Evolutionary conservation across 371 early-diverging fungal genomes (phyloP).

Genomic region (Apophysomyces elegans): DNA sequence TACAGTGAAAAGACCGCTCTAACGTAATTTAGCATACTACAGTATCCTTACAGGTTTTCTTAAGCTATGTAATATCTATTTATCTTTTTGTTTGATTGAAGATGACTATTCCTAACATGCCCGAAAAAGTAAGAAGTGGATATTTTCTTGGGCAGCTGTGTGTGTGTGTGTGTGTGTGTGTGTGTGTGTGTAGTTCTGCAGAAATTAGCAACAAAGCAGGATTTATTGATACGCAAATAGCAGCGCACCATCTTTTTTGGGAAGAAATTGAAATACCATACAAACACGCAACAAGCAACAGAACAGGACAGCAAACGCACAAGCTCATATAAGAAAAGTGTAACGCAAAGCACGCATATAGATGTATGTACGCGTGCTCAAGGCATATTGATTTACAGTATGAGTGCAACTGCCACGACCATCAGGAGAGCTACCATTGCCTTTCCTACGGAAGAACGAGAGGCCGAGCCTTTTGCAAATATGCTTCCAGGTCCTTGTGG

Average conservation of each 20-base stretch:
- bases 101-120: no score
- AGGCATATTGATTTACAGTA: not conserved
- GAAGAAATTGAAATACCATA: slow-evolving; percentile 1
- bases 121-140: no score
- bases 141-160: not conserved
- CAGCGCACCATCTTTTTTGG: not conserved
- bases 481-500: slow-evolving; percentile 34
- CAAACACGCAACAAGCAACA: not conserved
- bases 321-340: no score
- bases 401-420: not conserved
- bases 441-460: slow-evolving; percentile 14
- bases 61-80: no score
- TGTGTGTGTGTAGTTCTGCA: not conserved
- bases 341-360: not conserved
- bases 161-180: no score
- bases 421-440: not conserved
- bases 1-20: no score
- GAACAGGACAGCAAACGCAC: not conserved
- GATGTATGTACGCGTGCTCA: not conserved
- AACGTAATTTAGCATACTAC: no score
- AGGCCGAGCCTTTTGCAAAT: slow-evolving; percentile 37
- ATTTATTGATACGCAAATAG: not conserved
- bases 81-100: no score
- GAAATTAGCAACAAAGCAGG: not conserved
- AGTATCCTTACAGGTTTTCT: no score